Evolutionary conservation across 257 asterid species (phyloP).

Genomic region (Capsicum chinense): DNA sequence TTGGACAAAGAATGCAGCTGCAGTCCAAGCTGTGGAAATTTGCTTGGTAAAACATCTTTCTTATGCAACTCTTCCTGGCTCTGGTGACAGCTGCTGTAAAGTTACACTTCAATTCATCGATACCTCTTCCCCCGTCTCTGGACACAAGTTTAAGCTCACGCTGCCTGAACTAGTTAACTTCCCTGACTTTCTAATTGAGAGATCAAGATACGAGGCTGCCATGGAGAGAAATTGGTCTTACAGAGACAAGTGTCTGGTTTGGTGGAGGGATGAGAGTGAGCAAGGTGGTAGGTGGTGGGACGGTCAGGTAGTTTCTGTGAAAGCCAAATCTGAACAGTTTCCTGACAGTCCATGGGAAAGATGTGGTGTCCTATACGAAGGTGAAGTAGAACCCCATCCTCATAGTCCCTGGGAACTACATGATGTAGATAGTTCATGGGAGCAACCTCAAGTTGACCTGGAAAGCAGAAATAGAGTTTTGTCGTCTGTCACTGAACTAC

Average conservation of each 20-base stretch:
- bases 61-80: constrained; percentile 69
- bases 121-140: constrained; percentile 46
- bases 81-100: constrained; percentile 92
- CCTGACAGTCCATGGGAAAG: constrained; percentile 98
- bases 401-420: constrained; percentile 97
- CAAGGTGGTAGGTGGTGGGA: constrained; percentile 85
- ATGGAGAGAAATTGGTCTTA: constrained; percentile 65
- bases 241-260: constrained; percentile 72
- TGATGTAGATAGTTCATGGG: constrained; percentile 60
- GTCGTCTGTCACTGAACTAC: constrained; percentile 47
- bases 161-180: constrained; percentile 76
- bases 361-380: constrained; percentile 57
- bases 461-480: constrained; percentile 50
- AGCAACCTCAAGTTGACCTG: constrained; percentile 55
- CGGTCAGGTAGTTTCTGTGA: constrained; percentile 62
- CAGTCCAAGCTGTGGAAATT: constrained; percentile 66
- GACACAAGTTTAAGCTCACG: constrained; percentile 53
- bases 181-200: constrained; percentile 87
- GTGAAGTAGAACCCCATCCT: constrained; percentile 42
- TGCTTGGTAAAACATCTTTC: constrained; percentile 71
- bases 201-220: constrained; percentile 70
- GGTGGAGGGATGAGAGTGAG: constrained; percentile 79
- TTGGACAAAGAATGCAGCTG: constrained; percentile 53
- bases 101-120: constrained; percentile 68
- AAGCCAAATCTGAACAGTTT: constrained; percentile 60